phyloP scores from a whole-genome alignment of 2,329 filamentous ascomycete species.

The Claviceps quebecensis region DNA sequence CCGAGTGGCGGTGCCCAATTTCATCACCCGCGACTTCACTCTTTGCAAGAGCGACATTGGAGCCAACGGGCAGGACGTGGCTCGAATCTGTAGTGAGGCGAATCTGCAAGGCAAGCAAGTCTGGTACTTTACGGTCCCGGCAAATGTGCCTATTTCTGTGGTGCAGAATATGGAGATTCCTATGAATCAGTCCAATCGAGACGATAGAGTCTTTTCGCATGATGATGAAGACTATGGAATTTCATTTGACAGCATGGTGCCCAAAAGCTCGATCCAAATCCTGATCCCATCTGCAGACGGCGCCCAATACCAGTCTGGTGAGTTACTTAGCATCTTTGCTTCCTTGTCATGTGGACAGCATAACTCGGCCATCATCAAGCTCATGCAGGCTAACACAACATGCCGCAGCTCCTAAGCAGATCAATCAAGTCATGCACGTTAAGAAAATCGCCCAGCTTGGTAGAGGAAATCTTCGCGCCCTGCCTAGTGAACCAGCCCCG shows the following conservation, averaged over 20 bases:
- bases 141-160: constrained; percentile 52
- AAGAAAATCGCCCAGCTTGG: constrained; percentile 46
- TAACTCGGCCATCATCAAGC: no score
- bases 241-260: constrained; percentile 36
- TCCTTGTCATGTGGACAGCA: no score
- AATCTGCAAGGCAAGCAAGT: constrained; percentile 57
- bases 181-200: constrained; percentile 37
- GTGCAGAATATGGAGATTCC: constrained; percentile 51
- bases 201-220: constrained; percentile 44
- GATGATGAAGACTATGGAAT: constrained; percentile 50
- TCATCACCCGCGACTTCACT: constrained; percentile 38
- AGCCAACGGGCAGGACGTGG: constrained; percentile 30
- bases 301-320: constrained; percentile 40
- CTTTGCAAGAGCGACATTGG: constrained; percentile 32
- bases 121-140: constrained; percentile 68
- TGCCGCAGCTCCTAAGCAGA: constrained; percentile 19
- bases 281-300: constrained; percentile 44
- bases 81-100: constrained; percentile 42
- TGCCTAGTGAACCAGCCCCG: constrained; percentile 27
- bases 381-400: constrained; percentile 5
- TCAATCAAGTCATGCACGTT: constrained; percentile 50
- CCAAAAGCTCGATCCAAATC: constrained; percentile 40
- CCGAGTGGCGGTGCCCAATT: constrained; percentile 28
- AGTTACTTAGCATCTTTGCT: constrained; percentile 10
- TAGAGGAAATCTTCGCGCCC: constrained; percentile 14